Percentiles rank a stretch among this genome's conserved stretches.
phyloP scores from a whole-genome alignment of 2,329 filamentous ascomycete species.

The Trichoderma sp. region DNA sequence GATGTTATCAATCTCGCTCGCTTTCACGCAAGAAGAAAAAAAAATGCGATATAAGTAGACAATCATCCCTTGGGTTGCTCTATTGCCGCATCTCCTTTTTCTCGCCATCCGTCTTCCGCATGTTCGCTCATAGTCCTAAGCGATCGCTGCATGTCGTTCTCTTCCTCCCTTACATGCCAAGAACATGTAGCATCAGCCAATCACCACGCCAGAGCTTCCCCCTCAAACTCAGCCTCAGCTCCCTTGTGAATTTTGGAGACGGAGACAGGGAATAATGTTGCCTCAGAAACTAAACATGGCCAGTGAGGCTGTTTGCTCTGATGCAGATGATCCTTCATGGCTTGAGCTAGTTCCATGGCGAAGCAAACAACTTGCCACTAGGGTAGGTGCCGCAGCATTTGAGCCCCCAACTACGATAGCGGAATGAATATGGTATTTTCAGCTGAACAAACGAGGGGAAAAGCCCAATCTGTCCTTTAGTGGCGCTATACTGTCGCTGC shows the following conservation, averaged over 20 bases:
- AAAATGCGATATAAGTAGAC: not conserved
- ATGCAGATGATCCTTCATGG: not conserved
- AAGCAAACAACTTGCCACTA: not conserved
- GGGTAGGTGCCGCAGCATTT: not conserved
- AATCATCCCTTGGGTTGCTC: not conserved
- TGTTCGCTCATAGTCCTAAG: not conserved
- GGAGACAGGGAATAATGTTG: not conserved
- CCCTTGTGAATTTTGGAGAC: not conserved
- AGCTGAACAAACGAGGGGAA: no score
- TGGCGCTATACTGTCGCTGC: not conserved
- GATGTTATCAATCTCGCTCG: not conserved
- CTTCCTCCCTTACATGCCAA: not conserved
- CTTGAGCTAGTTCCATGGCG: not conserved
- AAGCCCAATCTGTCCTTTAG: not conserved
- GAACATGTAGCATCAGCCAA: not conserved
- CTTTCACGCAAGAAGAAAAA: conserved; percentile 1
- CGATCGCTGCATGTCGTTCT: not conserved
- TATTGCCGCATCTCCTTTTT: not conserved
- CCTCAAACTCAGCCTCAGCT: not conserved
- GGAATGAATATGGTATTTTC: not conserved
- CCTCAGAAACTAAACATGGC: not conserved
- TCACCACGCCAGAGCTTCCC: not conserved
- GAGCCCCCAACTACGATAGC: not conserved
- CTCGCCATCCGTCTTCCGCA: not conserved
- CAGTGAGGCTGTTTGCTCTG: not conserved